Evolutionary conservation across 306 rosid species (phyloP).

Genomic region (Vigna mungo): DNA sequence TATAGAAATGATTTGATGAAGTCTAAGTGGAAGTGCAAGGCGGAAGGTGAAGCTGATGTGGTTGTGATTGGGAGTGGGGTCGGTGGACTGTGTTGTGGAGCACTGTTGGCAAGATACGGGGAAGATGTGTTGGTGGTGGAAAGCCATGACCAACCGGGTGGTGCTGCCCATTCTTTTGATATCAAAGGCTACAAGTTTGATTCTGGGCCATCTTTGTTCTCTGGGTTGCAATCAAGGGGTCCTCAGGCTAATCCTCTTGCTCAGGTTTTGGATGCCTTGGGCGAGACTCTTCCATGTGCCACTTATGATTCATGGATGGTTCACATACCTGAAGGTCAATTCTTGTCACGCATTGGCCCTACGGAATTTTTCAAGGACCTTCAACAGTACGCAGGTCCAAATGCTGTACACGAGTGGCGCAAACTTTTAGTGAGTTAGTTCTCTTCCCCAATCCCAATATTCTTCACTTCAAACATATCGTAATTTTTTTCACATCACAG

Average conservation of each 20-base stretch:
- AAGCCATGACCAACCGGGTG: slow-evolving; percentile 86
- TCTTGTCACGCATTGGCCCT: slow-evolving; percentile 94
- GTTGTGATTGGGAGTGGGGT: slow-evolving; percentile 89
- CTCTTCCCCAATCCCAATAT: neutral
- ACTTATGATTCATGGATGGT: slow-evolving; percentile 97
- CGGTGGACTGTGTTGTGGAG: slow-evolving; percentile 83
- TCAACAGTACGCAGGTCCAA: slow-evolving; percentile 76
- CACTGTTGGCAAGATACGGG: slow-evolving; percentile 81
- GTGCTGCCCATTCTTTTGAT: slow-evolving; percentile 90
- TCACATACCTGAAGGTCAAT: slow-evolving; percentile 84
- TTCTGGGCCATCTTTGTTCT: slow-evolving; percentile 90
- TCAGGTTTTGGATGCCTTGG: slow-evolving; percentile 90
- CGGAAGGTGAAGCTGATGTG: slow-evolving; percentile 74
- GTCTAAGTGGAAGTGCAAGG: neutral
- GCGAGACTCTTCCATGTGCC: slow-evolving; percentile 81
- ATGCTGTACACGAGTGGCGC: slow-evolving; percentile 84
- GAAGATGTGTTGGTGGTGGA: slow-evolving; percentile 82
- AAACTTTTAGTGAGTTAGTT: slow-evolving; percentile 72
- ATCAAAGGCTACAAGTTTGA: slow-evolving; percentile 81
- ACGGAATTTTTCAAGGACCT: slow-evolving; percentile 92
- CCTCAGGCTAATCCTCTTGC: slow-evolving; percentile 94
- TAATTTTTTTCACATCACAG: slow-evolving; percentile 60
- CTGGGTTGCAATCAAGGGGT: slow-evolving; percentile 92
- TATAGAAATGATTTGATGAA: neutral
- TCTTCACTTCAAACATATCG: neutral